phyloP scores from a whole-genome alignment of 164 flowering plant genomes.

The Macadamia integrifolia region DNA sequence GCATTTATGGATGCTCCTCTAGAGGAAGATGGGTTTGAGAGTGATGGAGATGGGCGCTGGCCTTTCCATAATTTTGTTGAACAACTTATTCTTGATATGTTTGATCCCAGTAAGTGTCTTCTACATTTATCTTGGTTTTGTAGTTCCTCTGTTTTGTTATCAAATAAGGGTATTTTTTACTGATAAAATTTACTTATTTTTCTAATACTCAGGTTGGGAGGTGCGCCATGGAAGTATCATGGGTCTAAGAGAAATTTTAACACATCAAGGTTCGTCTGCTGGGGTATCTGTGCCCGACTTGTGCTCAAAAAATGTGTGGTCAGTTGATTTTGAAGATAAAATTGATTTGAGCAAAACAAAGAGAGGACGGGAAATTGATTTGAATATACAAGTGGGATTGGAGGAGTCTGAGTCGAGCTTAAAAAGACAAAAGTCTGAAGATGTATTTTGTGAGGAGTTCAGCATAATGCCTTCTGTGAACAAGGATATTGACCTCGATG shows the following conservation, averaged over 20 bases:
- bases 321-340: slow-evolving; percentile 25
- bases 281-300: slow-evolving; percentile 58
- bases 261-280: slow-evolving; percentile 86
- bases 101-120: slow-evolving; percentile 71
- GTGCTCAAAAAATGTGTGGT: slow-evolving; percentile 26
- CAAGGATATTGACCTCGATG: slow-evolving; percentile 17
- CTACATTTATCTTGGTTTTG: slow-evolving; percentile 6
- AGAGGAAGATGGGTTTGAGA: slow-evolving; percentile 56
- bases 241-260: slow-evolving; percentile 92
- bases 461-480: slow-evolving; percentile 15
- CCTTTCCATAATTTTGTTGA: slow-evolving; percentile 84
- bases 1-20: slow-evolving; percentile 31
- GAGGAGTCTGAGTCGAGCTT: slow-evolving; percentile 48
- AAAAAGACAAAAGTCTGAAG: slow-evolving; percentile 64
- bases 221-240: slow-evolving; percentile 95
- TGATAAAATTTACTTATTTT: neutral
- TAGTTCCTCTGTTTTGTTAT: slow-evolving; percentile 8
- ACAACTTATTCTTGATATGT: slow-evolving; percentile 85
- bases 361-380: slow-evolving; percentile 68
- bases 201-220: slow-evolving; percentile 74
- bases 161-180: neutral
- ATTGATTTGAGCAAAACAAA: slow-evolving; percentile 22
- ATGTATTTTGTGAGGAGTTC: slow-evolving; percentile 15
- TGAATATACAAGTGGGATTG: slow-evolving; percentile 48
- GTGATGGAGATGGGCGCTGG: slow-evolving; percentile 76